These are phyloP conservation scores for Mallotus japonicus DNA, from an alignment of 441 rosid genomes.

Conservation along the genomic window DNA sequence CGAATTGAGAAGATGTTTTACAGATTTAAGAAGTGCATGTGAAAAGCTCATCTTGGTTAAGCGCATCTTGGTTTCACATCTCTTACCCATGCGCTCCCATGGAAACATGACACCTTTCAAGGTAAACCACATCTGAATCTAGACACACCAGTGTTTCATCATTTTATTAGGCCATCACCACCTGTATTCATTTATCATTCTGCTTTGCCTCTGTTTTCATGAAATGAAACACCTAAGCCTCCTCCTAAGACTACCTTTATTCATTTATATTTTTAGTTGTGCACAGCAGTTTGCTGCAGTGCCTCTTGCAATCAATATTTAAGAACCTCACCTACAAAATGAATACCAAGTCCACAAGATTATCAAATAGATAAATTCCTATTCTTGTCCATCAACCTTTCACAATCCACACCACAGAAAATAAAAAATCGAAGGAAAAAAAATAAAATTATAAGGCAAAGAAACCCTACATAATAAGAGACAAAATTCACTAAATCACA, in stretches of 20 bases:
- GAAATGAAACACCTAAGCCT: neutral
- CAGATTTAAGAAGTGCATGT: too few relatives aligned
- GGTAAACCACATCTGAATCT: neutral
- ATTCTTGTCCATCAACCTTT: neutral
- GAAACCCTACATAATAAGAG: neutral
- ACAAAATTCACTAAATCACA: neutral
- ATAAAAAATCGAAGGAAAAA: neutral
- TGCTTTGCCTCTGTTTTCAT: neutral
- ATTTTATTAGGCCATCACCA: neutral
- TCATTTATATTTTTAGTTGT: neutral
- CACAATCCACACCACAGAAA: neutral
- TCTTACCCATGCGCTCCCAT: neutral
- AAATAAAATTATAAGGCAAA: neutral
- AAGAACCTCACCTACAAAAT: neutral
- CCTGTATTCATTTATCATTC: neutral
- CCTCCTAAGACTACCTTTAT: neutral
- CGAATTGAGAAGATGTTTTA: neutral
- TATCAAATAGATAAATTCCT: neutral
- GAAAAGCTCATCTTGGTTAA: neutral
- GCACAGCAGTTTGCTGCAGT: neutral
- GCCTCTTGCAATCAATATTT: neutral
- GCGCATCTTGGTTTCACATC: constrained; percentile 1
- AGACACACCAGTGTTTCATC: neutral
- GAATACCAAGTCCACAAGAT: neutral
- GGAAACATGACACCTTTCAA: neutral